phyloP scores from a whole-genome alignment of 2,329 filamentous ascomycete species.

The Hypomyces rosellus region DNA sequence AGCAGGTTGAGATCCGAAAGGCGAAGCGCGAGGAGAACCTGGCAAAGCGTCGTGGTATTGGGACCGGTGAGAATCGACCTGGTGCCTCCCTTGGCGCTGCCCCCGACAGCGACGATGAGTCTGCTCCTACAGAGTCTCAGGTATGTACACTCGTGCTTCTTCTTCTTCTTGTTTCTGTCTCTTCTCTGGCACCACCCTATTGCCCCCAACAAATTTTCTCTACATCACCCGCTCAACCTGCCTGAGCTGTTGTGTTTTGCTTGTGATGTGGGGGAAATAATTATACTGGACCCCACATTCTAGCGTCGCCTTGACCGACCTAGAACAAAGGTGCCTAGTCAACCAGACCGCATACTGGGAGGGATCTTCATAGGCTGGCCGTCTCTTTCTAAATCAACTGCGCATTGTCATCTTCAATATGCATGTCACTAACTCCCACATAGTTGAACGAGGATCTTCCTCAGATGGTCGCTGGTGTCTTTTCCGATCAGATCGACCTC shows the following conservation, averaged over 20 bases:
- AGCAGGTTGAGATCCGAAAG: constrained; percentile 98
- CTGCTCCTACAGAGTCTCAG: constrained; percentile 90
- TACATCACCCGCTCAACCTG: background rate
- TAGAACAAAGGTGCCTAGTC: constrained; percentile 13
- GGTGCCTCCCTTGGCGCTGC: constrained; percentile 80
- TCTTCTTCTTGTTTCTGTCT: constrained; percentile 11
- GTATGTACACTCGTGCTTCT: constrained; percentile 44
- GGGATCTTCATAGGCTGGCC: too few relatives aligned
- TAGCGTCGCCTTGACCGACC: constrained; percentile 13
- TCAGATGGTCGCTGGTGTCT: constrained; percentile 95
- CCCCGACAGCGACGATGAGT: constrained; percentile 96
- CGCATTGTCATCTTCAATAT: too few relatives aligned
- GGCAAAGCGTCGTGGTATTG: constrained; percentile 94
- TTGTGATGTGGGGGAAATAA: constrained; percentile 28
- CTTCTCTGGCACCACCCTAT: background rate
- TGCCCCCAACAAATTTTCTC: too few relatives aligned
- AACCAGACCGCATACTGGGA: background rate
- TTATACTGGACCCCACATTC: constrained; percentile 28
- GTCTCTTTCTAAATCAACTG: too few relatives aligned
- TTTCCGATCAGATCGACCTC: constrained; percentile 96
- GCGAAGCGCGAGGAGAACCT: constrained; percentile 98
- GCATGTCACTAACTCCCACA: constrained; percentile 1
- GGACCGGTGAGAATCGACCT: constrained; percentile 69
- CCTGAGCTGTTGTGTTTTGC: constrained; percentile 12
- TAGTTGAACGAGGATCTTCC: constrained; percentile 97